These are phyloP conservation scores for Lentithecium fluviatile DNA, from an alignment of 495 filamentous ascomycete species.

Conservation along the genomic window DNA sequence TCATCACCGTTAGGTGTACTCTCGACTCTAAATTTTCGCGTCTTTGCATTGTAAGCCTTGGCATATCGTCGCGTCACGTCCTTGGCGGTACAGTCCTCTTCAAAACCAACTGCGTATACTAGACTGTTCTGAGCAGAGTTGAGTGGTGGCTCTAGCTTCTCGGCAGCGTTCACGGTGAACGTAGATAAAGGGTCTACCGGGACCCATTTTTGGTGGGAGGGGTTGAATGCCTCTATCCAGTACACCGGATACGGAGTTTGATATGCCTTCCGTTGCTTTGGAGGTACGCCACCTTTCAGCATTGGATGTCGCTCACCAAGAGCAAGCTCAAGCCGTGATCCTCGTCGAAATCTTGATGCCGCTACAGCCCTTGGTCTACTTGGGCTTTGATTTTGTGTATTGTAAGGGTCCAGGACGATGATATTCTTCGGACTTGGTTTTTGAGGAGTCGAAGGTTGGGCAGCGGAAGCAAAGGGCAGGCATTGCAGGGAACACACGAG, in stretches of 20 bases:
- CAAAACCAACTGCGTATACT: conserved; percentile 83
- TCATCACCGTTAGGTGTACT: conserved; percentile 59
- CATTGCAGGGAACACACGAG: conserved; percentile 91
- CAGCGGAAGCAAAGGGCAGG: conserved; percentile 66
- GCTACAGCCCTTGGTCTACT: conserved; percentile 40
- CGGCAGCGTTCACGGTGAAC: conserved; percentile 67
- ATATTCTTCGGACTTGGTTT: conserved; percentile 47
- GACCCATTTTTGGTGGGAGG: conserved; percentile 84
- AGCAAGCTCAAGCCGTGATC: conserved; percentile 25
- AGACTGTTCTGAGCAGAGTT: conserved; percentile 70
- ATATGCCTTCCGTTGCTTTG: conserved; percentile 41
- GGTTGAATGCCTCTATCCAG: conserved; percentile 90
- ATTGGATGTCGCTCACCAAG: conserved; percentile 11
- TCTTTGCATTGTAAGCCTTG: conserved; percentile 80
- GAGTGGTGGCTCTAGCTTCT: conserved; percentile 76
- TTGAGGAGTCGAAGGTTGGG: conserved; percentile 47
- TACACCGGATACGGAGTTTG: conserved; percentile 78
- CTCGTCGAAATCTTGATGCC: conserved; percentile 13
- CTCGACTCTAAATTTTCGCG: conserved; percentile 72
- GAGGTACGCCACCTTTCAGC: conserved; percentile 12
- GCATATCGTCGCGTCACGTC: conserved; percentile 62
- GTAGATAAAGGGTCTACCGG: conserved; percentile 84
- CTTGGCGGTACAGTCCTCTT: conserved; percentile 67
- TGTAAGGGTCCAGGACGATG: conserved; percentile 41
- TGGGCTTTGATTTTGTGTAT: conserved; percentile 38